Evolutionary conservation across 768 basidiomycete genomes (phyloP).

Genomic region (Lactarius trivialis): DNA sequence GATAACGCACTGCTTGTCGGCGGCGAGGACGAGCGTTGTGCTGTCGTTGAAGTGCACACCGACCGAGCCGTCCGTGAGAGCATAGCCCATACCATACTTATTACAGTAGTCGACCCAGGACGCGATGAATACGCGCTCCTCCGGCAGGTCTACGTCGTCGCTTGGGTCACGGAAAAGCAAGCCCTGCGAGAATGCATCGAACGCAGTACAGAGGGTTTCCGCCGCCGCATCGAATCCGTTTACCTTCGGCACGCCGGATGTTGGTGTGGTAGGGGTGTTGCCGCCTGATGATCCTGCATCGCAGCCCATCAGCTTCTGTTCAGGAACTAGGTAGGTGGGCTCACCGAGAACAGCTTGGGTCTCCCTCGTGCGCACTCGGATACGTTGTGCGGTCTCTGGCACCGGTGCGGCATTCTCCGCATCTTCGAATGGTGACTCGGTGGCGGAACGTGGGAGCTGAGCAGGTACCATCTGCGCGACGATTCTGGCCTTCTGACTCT

Average conservation of each 20-base stretch:
- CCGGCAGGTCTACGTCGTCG: constrained; percentile 43
- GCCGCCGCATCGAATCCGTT: constrained; percentile 66
- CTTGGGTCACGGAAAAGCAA: constrained; percentile 62
- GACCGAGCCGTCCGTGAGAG: constrained; percentile 89
- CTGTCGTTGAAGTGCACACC: constrained; percentile 97
- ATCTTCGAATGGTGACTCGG: constrained; percentile 27
- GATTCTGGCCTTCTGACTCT: constrained; percentile 87
- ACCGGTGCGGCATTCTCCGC: constrained; percentile 31
- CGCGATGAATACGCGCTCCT: constrained; percentile 84
- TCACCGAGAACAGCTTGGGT: constrained; percentile 1
- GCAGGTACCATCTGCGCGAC: constrained; percentile 88
- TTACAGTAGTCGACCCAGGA: constrained; percentile 99
- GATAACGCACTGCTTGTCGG: constrained; percentile 73
- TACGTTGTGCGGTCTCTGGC: neutral
- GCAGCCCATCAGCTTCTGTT: neutral
- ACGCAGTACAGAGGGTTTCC: constrained; percentile 48
- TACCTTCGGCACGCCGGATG: constrained; percentile 29
- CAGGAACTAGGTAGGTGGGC: neutral
- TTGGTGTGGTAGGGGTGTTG: constrained; percentile 25
- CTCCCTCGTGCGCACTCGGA: constrained; percentile 11
- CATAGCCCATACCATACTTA: constrained; percentile 99
- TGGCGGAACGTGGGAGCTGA: constrained; percentile 30
- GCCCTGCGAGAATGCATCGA: constrained; percentile 59
- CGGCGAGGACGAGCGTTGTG: constrained; percentile 75
- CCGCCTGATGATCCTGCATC: constrained; percentile 13